Evolutionary conservation across 805 yeast genomes (phyloP).

Genomic region (Cyberlindnera samutprakarnensis): DNA sequence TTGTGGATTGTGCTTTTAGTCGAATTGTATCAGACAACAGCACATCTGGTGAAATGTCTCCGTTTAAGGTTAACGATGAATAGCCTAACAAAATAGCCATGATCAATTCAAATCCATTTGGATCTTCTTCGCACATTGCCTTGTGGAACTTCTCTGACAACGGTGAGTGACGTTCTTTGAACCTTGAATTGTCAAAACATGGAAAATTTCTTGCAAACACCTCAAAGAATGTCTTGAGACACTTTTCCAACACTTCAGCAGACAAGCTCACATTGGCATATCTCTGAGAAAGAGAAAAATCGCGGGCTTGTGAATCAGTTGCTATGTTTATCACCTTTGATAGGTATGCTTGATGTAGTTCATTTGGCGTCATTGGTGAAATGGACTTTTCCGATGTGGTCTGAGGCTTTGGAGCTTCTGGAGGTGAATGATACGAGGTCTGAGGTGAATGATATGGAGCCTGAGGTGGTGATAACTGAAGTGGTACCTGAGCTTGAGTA

Average conservation of each 20-base stretch:
- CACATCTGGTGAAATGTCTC: conserved; percentile 25
- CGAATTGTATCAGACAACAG: neutral
- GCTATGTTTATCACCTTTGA: too few species aligned
- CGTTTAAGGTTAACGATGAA: conserved; percentile 38
- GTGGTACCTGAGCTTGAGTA: too few species aligned
- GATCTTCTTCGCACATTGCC: neutral
- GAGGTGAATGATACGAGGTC: too few species aligned
- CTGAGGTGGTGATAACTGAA: conserved; percentile 1
- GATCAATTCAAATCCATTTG: conserved; percentile 38
- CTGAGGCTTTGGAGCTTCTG: too few species aligned
- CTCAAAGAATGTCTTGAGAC: conserved; percentile 37
- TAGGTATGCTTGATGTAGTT: too few species aligned
- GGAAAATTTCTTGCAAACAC: conserved; percentile 6
- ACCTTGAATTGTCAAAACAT: conserved; percentile 6
- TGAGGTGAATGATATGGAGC: conserved; percentile 3
- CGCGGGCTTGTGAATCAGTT: too few species aligned
- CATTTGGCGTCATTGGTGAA: too few species aligned
- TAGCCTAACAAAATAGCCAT: conserved; percentile 51
- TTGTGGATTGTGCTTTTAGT: conserved; percentile 23
- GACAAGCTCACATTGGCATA: too few species aligned
- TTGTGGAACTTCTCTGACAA: neutral
- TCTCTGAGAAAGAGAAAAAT: too few species aligned
- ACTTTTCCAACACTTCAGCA: conserved; percentile 13
- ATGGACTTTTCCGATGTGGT: too few species aligned
- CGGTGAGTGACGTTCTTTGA: conserved; percentile 25